These are phyloP conservation scores for Pichia deserticola DNA, from an alignment of 805 yeast species.

Conservation along the genomic window DNA sequence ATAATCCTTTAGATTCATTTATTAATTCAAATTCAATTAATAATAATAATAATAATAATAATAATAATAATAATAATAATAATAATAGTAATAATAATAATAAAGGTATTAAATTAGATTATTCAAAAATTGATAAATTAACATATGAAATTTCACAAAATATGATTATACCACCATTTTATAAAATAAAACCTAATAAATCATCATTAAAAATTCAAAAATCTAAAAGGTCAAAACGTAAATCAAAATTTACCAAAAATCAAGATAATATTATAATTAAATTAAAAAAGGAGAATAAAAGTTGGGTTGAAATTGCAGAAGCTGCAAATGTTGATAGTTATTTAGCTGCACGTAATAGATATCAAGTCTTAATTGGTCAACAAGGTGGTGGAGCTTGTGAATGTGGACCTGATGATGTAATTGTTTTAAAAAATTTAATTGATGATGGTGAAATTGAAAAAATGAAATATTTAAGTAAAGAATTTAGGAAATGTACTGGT, in stretches of 20 bases:
- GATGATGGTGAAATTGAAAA: slow-evolving; percentile 69
- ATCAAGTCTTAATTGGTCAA: slow-evolving; percentile 76
- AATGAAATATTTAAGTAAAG: slow-evolving; percentile 58
- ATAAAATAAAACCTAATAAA: slow-evolving; percentile 15
- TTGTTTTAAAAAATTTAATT: slow-evolving; percentile 41
- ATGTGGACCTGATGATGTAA: slow-evolving; percentile 53
- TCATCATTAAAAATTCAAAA: slow-evolving; percentile 17
- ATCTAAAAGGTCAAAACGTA: slow-evolving; percentile 46
- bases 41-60: too few relatives aligned
- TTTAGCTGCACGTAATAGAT: slow-evolving; percentile 68
- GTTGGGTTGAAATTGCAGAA: slow-evolving; percentile 72
- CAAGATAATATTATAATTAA: slow-evolving; percentile 61
- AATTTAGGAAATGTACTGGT: slow-evolving; percentile 48
- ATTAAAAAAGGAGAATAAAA: slow-evolving; percentile 53
- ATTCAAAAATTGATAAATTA: slow-evolving; percentile 16
- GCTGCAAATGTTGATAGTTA: slow-evolving; percentile 55
- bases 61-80: too few relatives aligned
- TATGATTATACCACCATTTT: slow-evolving; percentile 25
- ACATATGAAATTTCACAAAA: slow-evolving; percentile 22
- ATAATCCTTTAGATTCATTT: too few relatives aligned
- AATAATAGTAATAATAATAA: background rate
- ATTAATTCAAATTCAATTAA: too few relatives aligned
- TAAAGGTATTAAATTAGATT: slow-evolving; percentile 7
- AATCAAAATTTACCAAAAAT: slow-evolving; percentile 60
- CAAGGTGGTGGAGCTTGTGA: slow-evolving; percentile 67